Percentiles rank a stretch among this genome's conserved stretches.
phyloP scores from a whole-genome alignment of 257 asterid species.

The Dorcoceras hygrometricum region DNA sequence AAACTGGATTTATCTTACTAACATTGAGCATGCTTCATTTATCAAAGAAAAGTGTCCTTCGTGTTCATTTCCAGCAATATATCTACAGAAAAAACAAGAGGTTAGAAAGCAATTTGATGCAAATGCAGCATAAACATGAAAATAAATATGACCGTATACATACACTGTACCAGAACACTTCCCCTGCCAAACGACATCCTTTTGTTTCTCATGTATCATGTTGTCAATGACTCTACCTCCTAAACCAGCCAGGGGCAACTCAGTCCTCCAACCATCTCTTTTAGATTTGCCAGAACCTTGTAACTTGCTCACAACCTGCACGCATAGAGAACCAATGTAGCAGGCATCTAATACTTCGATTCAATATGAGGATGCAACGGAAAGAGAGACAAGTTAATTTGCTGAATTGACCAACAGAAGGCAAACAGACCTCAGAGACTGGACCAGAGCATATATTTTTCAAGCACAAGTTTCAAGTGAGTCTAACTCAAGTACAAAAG shows the following conservation, averaged over 20 bases:
- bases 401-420: background rate
- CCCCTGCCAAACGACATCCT: slow-evolving; percentile 92
- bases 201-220: slow-evolving; percentile 76
- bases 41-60: slow-evolving; percentile 95
- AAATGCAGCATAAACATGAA: slow-evolving; percentile 16
- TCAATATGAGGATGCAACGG: slow-evolving; percentile 4
- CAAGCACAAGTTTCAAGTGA: background rate
- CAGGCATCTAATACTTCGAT: slow-evolving; percentile 1
- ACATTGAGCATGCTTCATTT: slow-evolving; percentile 97
- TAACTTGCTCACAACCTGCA: slow-evolving; percentile 82
- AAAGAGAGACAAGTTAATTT: background rate
- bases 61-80: slow-evolving; percentile 83
- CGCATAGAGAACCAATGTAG: slow-evolving; percentile 7
- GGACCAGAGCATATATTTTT: background rate
- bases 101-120: slow-evolving; percentile 23
- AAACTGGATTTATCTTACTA: slow-evolving; percentile 37
- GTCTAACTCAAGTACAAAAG: slow-evolving; percentile 3
- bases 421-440: background rate
- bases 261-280: slow-evolving; percentile 80
- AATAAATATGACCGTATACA: slow-evolving; percentile 32
- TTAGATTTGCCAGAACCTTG: slow-evolving; percentile 85
- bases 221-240: slow-evolving; percentile 67
- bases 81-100: slow-evolving; percentile 46
- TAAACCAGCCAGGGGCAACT: slow-evolving; percentile 67
- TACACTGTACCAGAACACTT: slow-evolving; percentile 99